Percentiles rank a stretch among this genome's conserved stretches.
phyloP scores from a whole-genome alignment of 306 rosid genomes.

The Casuarina equisetifolia region DNA sequence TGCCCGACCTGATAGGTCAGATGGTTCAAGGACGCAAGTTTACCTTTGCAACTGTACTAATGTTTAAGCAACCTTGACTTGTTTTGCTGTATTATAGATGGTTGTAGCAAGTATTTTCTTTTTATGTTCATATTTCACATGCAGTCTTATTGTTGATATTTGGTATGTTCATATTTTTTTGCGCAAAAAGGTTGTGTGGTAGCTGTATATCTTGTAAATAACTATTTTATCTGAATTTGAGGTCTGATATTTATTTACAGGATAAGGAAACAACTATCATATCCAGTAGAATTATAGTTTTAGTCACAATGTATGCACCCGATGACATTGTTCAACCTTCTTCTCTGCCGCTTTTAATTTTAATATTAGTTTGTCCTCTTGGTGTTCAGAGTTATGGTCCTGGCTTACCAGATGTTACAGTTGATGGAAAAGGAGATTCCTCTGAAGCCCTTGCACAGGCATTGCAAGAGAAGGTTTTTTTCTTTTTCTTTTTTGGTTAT shows the following conservation, averaged over 20 bases:
- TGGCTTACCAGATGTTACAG: slow-evolving; percentile 32
- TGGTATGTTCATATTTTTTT: not conserved
- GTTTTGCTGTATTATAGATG: not conserved
- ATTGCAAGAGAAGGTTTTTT: slow-evolving; percentile 80
- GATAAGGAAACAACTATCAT: not conserved
- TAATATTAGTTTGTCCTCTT: slow-evolving; percentile 10
- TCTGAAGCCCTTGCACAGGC: slow-evolving; percentile 81
- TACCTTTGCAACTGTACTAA: slow-evolving; percentile 10
- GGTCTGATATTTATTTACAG: not conserved
- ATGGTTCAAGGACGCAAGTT: not conserved
- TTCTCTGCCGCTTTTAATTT: slow-evolving; percentile 24
- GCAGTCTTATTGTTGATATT: not conserved
- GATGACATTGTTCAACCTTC: not conserved
- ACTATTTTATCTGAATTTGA: not conserved
- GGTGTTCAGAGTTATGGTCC: slow-evolving; percentile 41
- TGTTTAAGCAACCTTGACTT: slow-evolving; percentile 14
- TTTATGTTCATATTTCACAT: not conserved
- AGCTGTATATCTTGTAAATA: not conserved
- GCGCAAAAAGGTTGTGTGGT: not conserved
- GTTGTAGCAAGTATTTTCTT: not conserved
- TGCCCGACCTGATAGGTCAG: not conserved
- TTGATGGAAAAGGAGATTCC: slow-evolving; percentile 43
- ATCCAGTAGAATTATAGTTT: not conserved
- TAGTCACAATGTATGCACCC: not conserved
- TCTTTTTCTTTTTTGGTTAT: too few species aligned